A percentile compares a stretch with the other conserved stretches of the same genome.
Conservation (phyloP, 345 rosid genomes). For the Zanthoxylum bungeanum region DNA sequence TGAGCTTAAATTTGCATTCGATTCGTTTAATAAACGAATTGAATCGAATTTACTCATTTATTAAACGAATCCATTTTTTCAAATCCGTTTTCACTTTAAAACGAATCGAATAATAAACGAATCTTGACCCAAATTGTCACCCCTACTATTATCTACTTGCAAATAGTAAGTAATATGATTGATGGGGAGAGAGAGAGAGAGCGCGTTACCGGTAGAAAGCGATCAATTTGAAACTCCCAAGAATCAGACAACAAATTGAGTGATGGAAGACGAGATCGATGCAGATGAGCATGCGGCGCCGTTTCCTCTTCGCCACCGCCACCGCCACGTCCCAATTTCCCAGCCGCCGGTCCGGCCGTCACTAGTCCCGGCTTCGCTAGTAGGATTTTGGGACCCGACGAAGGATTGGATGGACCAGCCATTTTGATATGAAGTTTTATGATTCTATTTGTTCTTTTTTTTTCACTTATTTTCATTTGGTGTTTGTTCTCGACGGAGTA, state of each 20-base stretch:
- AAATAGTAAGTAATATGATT: no score
- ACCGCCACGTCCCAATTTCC: slow-evolving; percentile 56
- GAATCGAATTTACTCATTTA: no score
- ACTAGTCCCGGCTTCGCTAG: slow-evolving; percentile 64
- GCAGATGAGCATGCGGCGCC: slow-evolving; percentile 21
- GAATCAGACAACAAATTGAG: slow-evolving; percentile 84
- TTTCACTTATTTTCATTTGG: no score
- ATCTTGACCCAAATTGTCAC: no score
- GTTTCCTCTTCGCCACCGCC: slow-evolving; percentile 59
- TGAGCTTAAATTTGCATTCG: no score
- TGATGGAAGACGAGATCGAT: slow-evolving; percentile 63
- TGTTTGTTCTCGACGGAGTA: no score
- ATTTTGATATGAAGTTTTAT: slow-evolving; percentile 12
- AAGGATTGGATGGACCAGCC: slow-evolving; percentile 38
- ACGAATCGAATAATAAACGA: no score
- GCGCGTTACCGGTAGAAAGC: slow-evolving; percentile 64
- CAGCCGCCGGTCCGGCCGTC: slow-evolving; percentile 41
- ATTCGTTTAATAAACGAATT: no score
- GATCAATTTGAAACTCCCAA: slow-evolving; percentile 85
- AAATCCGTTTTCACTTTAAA: no score
- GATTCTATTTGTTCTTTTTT: no score
- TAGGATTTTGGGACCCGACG: slow-evolving; percentile 69
- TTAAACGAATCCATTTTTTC: no score
- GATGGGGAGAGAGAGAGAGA: background rate
- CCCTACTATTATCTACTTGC: no score